These are phyloP conservation scores for Chrysopogon serrulatus DNA, from an alignment of 176 grass and related monocot species.

Conservation along the genomic window DNA sequence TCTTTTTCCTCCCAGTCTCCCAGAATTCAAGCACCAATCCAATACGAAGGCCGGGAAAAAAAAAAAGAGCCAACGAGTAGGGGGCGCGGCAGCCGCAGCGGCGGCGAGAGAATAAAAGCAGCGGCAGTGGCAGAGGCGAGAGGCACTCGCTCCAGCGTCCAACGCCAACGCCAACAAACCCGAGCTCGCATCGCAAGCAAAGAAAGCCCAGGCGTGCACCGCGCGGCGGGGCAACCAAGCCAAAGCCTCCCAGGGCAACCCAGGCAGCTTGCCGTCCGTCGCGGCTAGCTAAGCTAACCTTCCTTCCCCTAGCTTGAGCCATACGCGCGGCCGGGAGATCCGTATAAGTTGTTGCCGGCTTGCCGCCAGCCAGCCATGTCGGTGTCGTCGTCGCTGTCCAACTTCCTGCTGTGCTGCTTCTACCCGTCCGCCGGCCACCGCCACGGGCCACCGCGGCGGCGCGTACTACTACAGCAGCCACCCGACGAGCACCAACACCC, in stretches of 20 bases:
- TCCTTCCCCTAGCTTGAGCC: neutral
- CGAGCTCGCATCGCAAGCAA: constrained; percentile 7
- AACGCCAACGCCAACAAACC: neutral
- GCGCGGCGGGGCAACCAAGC: neutral
- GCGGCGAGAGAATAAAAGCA: constrained; percentile 20
- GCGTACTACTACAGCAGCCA: constrained; percentile 62
- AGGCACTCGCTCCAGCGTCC: constrained; percentile 8
- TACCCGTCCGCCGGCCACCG: constrained; percentile 37
- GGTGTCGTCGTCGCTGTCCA: constrained; percentile 59
- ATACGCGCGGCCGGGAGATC: neutral
- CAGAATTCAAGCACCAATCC: constrained; percentile 42
- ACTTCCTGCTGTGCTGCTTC: constrained; percentile 66
- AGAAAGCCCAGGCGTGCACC: neutral
- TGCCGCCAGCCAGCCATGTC: constrained; percentile 43
- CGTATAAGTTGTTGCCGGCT: neutral
- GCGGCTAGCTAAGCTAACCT: too few relatives aligned
- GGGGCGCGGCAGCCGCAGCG: neutral
- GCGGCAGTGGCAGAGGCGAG: constrained; percentile 22
- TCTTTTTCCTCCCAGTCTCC: neutral
- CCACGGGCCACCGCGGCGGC: constrained; percentile 40
- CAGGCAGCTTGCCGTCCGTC: neutral
- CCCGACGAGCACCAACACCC: constrained; percentile 46
- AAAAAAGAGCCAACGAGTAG: neutral
- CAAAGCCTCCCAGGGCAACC: neutral
- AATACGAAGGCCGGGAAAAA: constrained; percentile 14